Percentiles rank a stretch among this genome's conserved stretches.
Evolutionary conservation across 2,329 filamentous ascomycete species (phyloP).

Genomic region (Botryosphaeria dothidea): DNA sequence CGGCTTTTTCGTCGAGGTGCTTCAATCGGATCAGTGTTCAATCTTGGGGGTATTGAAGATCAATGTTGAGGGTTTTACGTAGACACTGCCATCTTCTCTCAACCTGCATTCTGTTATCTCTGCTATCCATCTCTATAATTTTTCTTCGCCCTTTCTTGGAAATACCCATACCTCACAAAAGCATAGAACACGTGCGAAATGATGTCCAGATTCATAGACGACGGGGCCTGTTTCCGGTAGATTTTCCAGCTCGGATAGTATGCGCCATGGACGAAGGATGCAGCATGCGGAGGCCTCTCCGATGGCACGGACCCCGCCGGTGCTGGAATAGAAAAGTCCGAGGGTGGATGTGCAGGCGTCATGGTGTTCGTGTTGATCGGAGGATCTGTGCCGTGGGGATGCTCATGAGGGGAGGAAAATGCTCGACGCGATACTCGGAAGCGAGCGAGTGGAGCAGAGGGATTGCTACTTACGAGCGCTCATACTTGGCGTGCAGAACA

Average conservation of each 20-base stretch:
- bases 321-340: not conserved
- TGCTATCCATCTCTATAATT: not conserved
- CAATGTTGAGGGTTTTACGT: not conserved
- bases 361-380: not conserved
- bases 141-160: not conserved
- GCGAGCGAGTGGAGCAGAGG: not conserved
- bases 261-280: slow-evolving; percentile 66
- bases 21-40: slow-evolving; percentile 35
- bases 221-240: slow-evolving; percentile 72
- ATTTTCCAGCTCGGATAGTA: slow-evolving; percentile 80
- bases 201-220: slow-evolving; percentile 59
- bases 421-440: not conserved
- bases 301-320: not conserved
- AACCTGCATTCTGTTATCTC: not conserved
- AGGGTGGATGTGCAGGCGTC: not conserved
- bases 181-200: slow-evolving; percentile 73
- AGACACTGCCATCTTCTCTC: not conserved
- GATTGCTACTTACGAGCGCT: not conserved
- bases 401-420: not conserved
- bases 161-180: not conserved
- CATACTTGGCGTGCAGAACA: not conserved
- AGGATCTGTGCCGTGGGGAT: not conserved
- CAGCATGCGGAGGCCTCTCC: not conserved
- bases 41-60: not conserved
- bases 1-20: slow-evolving; percentile 72